These are phyloP conservation scores for Gentiana straminea DNA, from an alignment of 257 asterid genomes.

Conservation along the genomic window DNA sequence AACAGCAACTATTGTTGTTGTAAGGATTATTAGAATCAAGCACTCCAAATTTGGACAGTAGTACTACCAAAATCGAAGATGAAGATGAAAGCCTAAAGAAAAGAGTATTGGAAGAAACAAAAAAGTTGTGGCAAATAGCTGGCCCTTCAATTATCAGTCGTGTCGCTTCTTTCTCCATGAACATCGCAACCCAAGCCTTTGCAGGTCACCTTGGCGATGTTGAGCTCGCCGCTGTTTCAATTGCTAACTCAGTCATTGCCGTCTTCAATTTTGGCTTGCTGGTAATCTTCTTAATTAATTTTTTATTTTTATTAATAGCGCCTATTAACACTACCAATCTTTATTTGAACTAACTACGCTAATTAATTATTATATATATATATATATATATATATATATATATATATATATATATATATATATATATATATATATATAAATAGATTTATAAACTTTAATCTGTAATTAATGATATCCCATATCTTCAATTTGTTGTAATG, in stretches of 20 bases:
- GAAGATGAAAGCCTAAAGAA: constrained; percentile 2
- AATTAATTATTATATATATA: no score
- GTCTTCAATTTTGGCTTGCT: constrained; percentile 44
- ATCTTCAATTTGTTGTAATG: no score
- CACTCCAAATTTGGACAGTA: no score
- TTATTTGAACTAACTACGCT: background rate
- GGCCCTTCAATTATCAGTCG: constrained; percentile 38
- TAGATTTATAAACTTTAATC: no score
- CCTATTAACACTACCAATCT: background rate
- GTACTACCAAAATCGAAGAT: background rate
- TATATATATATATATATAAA: no score
- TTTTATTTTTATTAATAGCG: no score
- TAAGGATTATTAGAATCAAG: background rate
- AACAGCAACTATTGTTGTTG: constrained; percentile 1
- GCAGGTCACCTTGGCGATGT: constrained; percentile 51
- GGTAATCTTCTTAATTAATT: constrained; percentile 7
- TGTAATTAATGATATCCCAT: no score
- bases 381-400: no score
- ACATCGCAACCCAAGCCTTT: constrained; percentile 28
- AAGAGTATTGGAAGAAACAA: constrained; percentile 21
- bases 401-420: no score
- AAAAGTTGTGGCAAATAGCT: constrained; percentile 34
- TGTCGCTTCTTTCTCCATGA: constrained; percentile 22
- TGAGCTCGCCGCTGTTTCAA: constrained; percentile 39
- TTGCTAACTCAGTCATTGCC: constrained; percentile 39